These are phyloP conservation scores for Teunomyces cretensis DNA, from an alignment of 805 yeast genomes.

Conservation along the genomic window DNA sequence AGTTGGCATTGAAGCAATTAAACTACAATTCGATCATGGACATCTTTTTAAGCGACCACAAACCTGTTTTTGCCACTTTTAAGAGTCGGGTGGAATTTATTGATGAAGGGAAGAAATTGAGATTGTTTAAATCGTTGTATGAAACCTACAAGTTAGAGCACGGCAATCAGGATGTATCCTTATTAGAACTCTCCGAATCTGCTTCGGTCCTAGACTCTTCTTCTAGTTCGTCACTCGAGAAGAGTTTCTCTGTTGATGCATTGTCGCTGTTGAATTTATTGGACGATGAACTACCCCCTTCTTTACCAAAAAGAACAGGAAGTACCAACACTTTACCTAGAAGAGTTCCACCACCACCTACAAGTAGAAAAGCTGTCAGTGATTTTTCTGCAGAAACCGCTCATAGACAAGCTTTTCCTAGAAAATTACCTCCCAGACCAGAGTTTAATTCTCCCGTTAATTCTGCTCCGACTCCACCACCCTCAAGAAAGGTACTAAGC, in stretches of 20 bases:
- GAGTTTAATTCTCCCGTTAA: background rate
- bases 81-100: conserved; percentile 63
- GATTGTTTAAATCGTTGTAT: conserved; percentile 28
- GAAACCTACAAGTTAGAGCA: conserved; percentile 29
- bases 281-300: conserved; percentile 28
- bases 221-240: conserved; percentile 9
- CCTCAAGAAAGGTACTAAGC: conserved; percentile 16
- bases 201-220: conserved; percentile 6
- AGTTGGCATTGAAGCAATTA: conserved; percentile 48
- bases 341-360: conserved; percentile 32
- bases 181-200: conserved; percentile 9
- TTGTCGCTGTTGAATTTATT: conserved; percentile 37
- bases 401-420: background rate
- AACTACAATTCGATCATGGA: conserved; percentile 66
- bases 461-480: conserved; percentile 18
- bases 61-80: conserved; percentile 87
- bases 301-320: conserved; percentile 19
- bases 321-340: conserved; percentile 18
- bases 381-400: background rate
- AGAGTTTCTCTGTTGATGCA: conserved; percentile 25
- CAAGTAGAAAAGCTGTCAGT: conserved; percentile 14
- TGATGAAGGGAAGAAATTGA: conserved; percentile 41
- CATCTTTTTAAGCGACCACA: conserved; percentile 77
- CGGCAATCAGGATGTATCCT: conserved; percentile 17
- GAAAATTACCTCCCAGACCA: conserved; percentile 11